Evolutionary conservation across 495 filamentous ascomycete genomes (phyloP), one percentile per base, ranked within the genome.

Genomic region (Choiromyces venosus): DNA sequence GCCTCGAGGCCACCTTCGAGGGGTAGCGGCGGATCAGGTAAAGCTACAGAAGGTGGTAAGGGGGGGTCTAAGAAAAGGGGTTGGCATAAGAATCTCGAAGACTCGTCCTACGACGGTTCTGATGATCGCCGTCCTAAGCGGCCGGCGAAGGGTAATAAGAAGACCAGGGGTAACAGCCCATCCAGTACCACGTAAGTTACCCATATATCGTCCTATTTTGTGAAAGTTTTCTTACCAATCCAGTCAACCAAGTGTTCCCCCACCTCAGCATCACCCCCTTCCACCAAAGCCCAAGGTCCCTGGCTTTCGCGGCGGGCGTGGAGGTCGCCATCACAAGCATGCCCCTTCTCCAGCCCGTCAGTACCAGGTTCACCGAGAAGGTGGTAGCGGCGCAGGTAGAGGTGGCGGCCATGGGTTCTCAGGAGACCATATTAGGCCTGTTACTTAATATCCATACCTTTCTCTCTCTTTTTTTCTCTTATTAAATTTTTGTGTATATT

Each of bases 301-400:
- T 14, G 52, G 52, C 33, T 61, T 61, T 61, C 52, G 52, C 12
- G 52, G 52, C 25, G 52, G 52, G 52, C 52, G 52, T 61, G 52
- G 52, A 16, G 52, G 52, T 33, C 52, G 52, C 52, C 52, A 61
- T 33, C 25, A 33, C 52, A 61, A 14, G 25, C 52, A 61, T 14
- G 52, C 52, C 52, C 52, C 52, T 33, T 61, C 52, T 33, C 52
- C 52, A 61, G 52, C 52, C 18, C 52, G 52, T 18, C 52, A 33
- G 18, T 61, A 61, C 33, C 52, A 61, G 52, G 52, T 61, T 61
- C 52, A 61, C 52, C 52, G 52, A 14, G 52, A 61, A 61, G 52
- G 52, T 6, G 52, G 52, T 61, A 61, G 25, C 1, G 52, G 52
- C 33, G 52, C 52, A 1, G 52, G 52, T 29, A 61, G 52, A 61